These are phyloP conservation scores for Fusarium sp. DNA, from an alignment of 2,329 filamentous ascomycete species.

Conservation along the genomic window DNA sequence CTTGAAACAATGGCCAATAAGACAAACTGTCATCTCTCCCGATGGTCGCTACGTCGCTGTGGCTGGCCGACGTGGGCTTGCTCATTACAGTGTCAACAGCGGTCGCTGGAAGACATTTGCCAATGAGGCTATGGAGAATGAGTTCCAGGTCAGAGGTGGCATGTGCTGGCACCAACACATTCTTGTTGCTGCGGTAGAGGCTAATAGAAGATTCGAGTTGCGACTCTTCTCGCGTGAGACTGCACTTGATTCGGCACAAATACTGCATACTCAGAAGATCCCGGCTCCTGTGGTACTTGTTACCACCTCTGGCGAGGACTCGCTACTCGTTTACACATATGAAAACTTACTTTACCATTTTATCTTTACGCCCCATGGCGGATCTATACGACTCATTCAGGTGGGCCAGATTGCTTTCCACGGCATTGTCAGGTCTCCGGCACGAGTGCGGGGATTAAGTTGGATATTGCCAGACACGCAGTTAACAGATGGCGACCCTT, in stretches of 20 bases:
- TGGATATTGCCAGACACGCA: slow-evolving; percentile 96
- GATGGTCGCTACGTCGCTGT: slow-evolving; percentile 96
- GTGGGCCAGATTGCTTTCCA: slow-evolving; percentile 99
- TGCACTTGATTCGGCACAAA: slow-evolving; percentile 77
- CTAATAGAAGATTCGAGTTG: slow-evolving; percentile 83
- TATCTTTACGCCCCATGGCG: slow-evolving; percentile 81
- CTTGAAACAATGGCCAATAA: slow-evolving; percentile 92
- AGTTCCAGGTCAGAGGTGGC: slow-evolving; percentile 91
- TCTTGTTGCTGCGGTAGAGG: slow-evolving; percentile 92
- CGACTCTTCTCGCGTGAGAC: slow-evolving; percentile 94
- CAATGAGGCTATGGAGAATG: slow-evolving; percentile 83
- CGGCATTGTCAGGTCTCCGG: slow-evolving; percentile 93
- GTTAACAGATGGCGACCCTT: slow-evolving; percentile 89
- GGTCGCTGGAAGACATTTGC: slow-evolving; percentile 96
- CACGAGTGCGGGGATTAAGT: slow-evolving; percentile 90
- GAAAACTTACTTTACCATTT: slow-evolving; percentile 97
- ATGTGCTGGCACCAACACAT: slow-evolving; percentile 99
- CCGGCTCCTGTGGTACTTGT: slow-evolving; percentile 91
- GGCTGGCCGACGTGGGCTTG: slow-evolving; percentile 91
- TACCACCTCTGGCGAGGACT: slow-evolving; percentile 91
- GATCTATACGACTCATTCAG: slow-evolving; percentile 81
- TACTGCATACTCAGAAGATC: slow-evolving; percentile 82
- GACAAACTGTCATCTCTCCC: slow-evolving; percentile 85
- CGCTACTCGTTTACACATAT: slow-evolving; percentile 94
- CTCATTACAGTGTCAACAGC: slow-evolving; percentile 95